Evolutionary conservation across 2,329 filamentous ascomycete species (phyloP).

Genomic region (Colletotrichum sp.): DNA sequence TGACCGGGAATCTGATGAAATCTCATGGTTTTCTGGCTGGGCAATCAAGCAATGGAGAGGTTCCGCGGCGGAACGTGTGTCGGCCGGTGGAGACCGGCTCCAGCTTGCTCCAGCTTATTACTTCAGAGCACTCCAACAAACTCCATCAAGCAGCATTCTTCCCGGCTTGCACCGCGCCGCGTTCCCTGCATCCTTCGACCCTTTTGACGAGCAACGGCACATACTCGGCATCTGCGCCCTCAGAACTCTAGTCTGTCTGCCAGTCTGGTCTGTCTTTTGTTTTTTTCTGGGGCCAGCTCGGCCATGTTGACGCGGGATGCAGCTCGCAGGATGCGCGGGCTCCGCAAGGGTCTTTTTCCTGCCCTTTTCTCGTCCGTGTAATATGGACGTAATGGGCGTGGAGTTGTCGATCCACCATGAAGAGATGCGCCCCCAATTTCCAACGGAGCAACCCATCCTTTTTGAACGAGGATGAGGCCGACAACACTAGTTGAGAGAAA

Average conservation of each 20-base stretch:
- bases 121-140: not conserved
- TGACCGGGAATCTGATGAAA: not conserved
- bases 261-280: not conserved
- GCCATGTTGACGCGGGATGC: not conserved
- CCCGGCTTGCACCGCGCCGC: not conserved
- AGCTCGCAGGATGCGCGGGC: not conserved
- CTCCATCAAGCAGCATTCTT: constrained; percentile 1
- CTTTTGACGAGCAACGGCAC: not conserved
- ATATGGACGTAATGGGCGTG: constrained; percentile 12
- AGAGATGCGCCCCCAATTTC: not conserved
- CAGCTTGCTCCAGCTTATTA: not conserved
- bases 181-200: not conserved
- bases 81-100: constrained; percentile 7
- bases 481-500: not conserved
- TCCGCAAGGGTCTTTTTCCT: not conserved
- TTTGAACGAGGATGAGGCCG: not conserved
- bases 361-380: not conserved
- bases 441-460: not conserved
- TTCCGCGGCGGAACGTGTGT: constrained; percentile 17
- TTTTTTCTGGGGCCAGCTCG: not conserved
- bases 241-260: not conserved
- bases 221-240: constrained; percentile 3
- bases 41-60: constrained; percentile 7
- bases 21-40: not conserved
- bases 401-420: constrained; percentile 13